These are phyloP conservation scores for Trichoderma sp. DNA, from an alignment of 2,329 filamentous ascomycete species.

Conservation along the genomic window DNA sequence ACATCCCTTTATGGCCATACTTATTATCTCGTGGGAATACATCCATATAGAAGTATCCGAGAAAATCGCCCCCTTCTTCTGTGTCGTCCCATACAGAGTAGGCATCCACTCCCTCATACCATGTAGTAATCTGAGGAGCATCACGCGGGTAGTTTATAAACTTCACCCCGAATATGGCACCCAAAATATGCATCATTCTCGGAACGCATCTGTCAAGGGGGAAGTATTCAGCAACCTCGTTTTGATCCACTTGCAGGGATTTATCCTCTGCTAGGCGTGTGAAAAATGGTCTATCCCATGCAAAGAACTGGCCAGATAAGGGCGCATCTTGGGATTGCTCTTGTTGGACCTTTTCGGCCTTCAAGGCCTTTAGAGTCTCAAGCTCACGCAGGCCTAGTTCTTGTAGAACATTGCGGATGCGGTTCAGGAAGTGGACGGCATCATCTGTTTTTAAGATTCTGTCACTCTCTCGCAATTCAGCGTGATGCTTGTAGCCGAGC, in stretches of 20 bases:
- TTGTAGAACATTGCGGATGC: not conserved
- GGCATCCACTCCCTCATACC: slow-evolving; percentile 71
- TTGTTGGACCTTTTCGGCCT: not conserved
- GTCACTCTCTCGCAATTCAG: slow-evolving; percentile 15
- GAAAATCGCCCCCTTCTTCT: slow-evolving; percentile 62
- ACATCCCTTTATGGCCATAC: slow-evolving; percentile 77
- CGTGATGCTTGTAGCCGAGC: slow-evolving; percentile 58
- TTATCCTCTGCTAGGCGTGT: slow-evolving; percentile 70
- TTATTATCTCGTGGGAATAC: slow-evolving; percentile 70
- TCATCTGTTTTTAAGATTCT: slow-evolving; percentile 13
- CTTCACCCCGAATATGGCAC: slow-evolving; percentile 70
- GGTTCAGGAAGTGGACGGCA: not conserved
- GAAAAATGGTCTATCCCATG: slow-evolving; percentile 75
- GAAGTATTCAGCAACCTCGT: slow-evolving; percentile 73
- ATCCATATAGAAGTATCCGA: slow-evolving; percentile 75
- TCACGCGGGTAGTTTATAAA: slow-evolving; percentile 39
- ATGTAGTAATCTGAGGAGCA: slow-evolving; percentile 63
- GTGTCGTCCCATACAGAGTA: slow-evolving; percentile 74
- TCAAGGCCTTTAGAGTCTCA: not conserved
- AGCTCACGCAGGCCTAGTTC: not conserved
- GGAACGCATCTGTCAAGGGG: slow-evolving; percentile 64
- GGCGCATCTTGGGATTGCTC: not conserved
- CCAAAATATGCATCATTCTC: slow-evolving; percentile 72
- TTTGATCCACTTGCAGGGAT: slow-evolving; percentile 69
- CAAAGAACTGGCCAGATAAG: slow-evolving; percentile 46